Evolutionary conservation across 192 early-diverging fungal species (phyloP), one percentile per base, ranked within the genome.

Genomic region (Anaeromyces robustus): DNA sequence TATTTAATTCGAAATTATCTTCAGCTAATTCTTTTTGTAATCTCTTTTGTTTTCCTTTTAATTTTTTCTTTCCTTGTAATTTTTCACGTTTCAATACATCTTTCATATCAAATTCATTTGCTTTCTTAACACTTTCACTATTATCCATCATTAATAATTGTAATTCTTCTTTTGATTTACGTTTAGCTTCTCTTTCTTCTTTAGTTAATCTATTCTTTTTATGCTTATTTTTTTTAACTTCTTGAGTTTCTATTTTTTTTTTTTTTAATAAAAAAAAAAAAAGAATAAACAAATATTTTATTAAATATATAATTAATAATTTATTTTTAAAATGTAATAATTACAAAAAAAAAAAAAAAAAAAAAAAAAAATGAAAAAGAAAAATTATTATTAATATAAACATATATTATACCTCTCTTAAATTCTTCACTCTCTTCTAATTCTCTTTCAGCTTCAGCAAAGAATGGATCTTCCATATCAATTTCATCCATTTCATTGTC

Each of bases 1-100:
- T 89, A 83, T 98, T 86, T 77, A 98, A 92, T 81, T 94, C 90
- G 84, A 98, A 98, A 80, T 92, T 90, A 77, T 97, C 96, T 83
- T 93, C 89, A 7, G 87, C 84, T 29, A 84, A 85, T 41, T 85
- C 87, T 80, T 89, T 90, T 16, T 87, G 81, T 17, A 87, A 89
- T 90, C 22, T 83, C 84, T 77, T 88, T 84, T 80, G 87, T 88
- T 77, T 82, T 81, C 80, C 86, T 90, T 17, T 52, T 82, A 39
- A 77, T 30, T 32, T 85, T 78, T 87, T 89, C 82, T 92, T 91
- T 29, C 37, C 39, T 37, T 84, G 86, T 26, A 80, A 77, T 85
- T 96, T 97, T 81, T 97, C 95, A 12, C 86, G 88, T 90, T 95
- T 95, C 59, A 95, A 83, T 52, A 96, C 91, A 80, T 95, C 91